Evolutionary conservation across 139 green algal species (phyloP), one percentile per base, ranked within the genome.

Genomic region (Chlorella sp.): DNA sequence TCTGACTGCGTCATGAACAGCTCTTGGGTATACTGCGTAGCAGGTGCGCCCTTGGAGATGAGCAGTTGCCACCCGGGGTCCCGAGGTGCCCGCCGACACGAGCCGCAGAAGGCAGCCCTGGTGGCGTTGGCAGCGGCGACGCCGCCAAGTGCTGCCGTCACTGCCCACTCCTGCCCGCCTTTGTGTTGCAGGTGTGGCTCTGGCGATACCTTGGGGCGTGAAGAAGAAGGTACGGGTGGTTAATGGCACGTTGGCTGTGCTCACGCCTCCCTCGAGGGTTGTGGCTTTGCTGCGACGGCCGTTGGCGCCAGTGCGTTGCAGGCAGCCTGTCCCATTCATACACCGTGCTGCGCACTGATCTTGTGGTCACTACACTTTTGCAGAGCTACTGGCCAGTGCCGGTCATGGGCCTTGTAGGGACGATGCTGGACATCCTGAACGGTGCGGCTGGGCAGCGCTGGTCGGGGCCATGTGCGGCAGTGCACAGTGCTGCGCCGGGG

Each of bases 341-440:
- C 48, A 57, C 48, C 9, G 9, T 57, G 48, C 48, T 9, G 48
- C 48, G 9, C 48, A n/a, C n/a, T n/a, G n/a, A n/a, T 57, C 9
- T 57, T 57, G 9, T 57, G 7, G 48, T 57, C 48, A 9, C 48
- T 9, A 16, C 48, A 16, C 7, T 14, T 18, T 14, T 71, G 64
- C 64, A 71, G 64, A 61, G 36, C 42, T 85, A 85, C 79, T 40
- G n/a, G 79, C 79, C 79, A 21, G 79, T 85, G 79, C 42, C 64
- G 1, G n/a, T 28, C 32, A 42, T 85, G 42, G 79, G 79, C 5
- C 42, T 85, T 1, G 48, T 28, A 22, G 79, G 79, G 16, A 81
- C 75, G 7, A 53, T 81, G 34, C 75, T 81, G 1, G 75, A 81
- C 34, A 42, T 81, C 15, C 34, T 81, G 0, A 81, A 81, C 34